Percentiles rank a stretch among this genome's conserved stretches.
Conservation (phyloP, 1,284 basidiomycete genomes). For the Trichosporon sp. region DNA sequence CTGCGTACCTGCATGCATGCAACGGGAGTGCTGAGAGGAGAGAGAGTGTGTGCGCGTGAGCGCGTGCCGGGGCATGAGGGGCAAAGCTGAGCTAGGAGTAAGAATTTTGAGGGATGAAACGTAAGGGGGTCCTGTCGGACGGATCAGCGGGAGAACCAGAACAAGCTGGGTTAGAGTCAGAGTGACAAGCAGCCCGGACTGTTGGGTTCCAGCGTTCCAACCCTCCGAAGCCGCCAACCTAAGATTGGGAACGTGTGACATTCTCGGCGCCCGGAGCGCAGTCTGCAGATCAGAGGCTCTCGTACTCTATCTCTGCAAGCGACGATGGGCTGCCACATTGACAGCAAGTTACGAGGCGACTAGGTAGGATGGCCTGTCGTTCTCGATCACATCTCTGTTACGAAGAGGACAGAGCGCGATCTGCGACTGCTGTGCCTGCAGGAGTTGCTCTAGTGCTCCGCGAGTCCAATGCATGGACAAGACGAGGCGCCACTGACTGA, state of each 20-base stretch:
- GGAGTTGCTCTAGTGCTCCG: too few species aligned
- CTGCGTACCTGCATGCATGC: too few species aligned
- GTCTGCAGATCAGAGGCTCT: neutral
- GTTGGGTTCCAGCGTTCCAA: conserved; percentile 12
- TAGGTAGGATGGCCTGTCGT: neutral
- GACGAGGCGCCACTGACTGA: too few species aligned
- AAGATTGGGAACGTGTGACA: neutral
- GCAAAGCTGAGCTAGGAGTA: neutral
- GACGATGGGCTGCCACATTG: too few species aligned
- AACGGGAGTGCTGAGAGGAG: too few species aligned
- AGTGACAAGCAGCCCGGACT: neutral
- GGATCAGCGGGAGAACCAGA: neutral
- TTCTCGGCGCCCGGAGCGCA: neutral
- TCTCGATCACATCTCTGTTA: neutral
- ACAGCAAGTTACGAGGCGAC: neutral
- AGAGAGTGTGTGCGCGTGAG: too few species aligned
- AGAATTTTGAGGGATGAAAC: neutral
- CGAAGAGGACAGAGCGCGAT: conserved; percentile 1
- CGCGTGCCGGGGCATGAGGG: too few species aligned
- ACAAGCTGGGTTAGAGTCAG: neutral
- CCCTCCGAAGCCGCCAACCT: neutral
- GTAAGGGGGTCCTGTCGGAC: neutral
- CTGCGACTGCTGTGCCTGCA: neutral
- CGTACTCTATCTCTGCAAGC: too few species aligned
- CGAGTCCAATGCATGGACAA: too few species aligned